These are phyloP conservation scores for Hericium coralloides DNA, from an alignment of 768 basidiomycete genomes.

Conservation along the genomic window DNA sequence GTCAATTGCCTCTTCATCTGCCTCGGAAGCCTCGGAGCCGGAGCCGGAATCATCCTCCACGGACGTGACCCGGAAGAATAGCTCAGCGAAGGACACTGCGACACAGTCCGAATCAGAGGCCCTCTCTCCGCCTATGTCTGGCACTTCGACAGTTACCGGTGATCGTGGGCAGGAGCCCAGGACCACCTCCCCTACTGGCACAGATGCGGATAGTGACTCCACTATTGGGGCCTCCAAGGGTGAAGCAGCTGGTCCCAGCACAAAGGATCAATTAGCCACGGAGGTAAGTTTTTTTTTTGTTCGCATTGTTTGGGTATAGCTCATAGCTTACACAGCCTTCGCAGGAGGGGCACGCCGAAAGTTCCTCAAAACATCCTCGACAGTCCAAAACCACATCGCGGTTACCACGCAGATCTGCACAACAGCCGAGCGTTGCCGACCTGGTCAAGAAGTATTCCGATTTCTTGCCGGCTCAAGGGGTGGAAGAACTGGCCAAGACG, in stretches of 20 bases:
- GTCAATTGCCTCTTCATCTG: slow-evolving; percentile 52
- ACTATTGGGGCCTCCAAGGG: slow-evolving; percentile 58
- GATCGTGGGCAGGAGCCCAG: not conserved
- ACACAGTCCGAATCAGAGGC: not conserved
- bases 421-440: slow-evolving; percentile 71
- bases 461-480: slow-evolving; percentile 60
- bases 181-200: slow-evolving; percentile 23
- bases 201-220: slow-evolving; percentile 75
- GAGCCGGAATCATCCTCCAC: slow-evolving; percentile 28
- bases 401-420: slow-evolving; percentile 49
- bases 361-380: not conserved
- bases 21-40: slow-evolving; percentile 62
- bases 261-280: not conserved
- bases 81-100: not conserved
- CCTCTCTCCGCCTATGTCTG: not conserved
- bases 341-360: not conserved
- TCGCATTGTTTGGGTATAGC: not conserved
- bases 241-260: slow-evolving; percentile 1
- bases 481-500: slow-evolving; percentile 63
- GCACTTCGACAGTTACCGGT: not conserved
- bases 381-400: slow-evolving; percentile 36
- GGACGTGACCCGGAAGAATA: slow-evolving; percentile 18
- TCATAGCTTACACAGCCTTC: not conserved
- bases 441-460: slow-evolving; percentile 78
- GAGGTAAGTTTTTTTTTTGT: slow-evolving; percentile 11